Base-by-base conservation (phyloP, 2,329 filamentous ascomycete genomes). In the Aspergillus unguis region DNA sequence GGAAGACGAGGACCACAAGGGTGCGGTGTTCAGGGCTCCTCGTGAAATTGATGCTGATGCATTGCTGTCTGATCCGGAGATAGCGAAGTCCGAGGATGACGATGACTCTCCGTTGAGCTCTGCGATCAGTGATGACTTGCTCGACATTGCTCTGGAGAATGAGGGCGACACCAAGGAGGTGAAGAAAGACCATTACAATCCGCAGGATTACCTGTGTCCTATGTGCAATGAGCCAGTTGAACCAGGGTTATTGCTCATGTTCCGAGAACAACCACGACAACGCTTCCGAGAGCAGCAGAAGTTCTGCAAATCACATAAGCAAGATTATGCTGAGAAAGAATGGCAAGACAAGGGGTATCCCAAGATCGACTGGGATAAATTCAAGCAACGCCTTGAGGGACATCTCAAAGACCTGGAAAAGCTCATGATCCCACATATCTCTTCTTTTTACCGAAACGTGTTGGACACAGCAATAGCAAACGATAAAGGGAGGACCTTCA, bases 221-320 rank as follows among this genome's bases (percentile, higher is more conserved):
- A 81, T 89, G 73, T 92, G 88, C 65, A 78, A 81, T 10, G 74
- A 80, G 40, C 62, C 74, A 2, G 83, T 92, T 5, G 78, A 84
- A 48, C 70, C 73, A 7, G 71, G 72, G 0, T 69, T 82, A 1
- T 74, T 90, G n/a, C 70, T 78, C 47, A 72, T 74, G 2, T 83
- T 83, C 60, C 75, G 77, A 7, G 51, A 62, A 4, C 65, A 67
- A 35, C 61, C 66, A 2, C 65, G 62, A 28, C 68, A 67, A 50
- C 67, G 70, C 2, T 56, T 72, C 23, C 68, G 67, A 8, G 68
- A 72, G 7, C 68, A 71, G 31, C 58, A 65, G 8, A 74, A 70
- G 17, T 89, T 90, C 67, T 90, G 87, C 67, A 75, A 77, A 40
- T 71, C 76, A 6, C 87, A 90, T 73, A 82, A 80, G 61, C 78